Evolutionary conservation across 352 stramenopile genomes (phyloP), one percentile per base, ranked within the genome.

Genomic region (Lagenidium giganteum): DNA sequence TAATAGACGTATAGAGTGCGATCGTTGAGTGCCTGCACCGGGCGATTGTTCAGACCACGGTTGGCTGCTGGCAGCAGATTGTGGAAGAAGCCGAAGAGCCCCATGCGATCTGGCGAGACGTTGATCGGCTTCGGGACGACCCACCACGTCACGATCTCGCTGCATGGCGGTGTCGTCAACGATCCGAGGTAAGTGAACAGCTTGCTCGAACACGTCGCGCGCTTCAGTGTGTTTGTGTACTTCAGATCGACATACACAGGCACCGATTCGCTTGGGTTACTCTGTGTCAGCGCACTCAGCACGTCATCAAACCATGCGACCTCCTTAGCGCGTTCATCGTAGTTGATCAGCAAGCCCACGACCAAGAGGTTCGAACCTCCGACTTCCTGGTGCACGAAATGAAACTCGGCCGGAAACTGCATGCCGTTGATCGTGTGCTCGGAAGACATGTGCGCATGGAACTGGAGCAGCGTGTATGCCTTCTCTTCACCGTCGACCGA

Each of bases 131-230:
- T 76, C 42, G 70, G 70, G 36, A 84, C 57, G 36, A 84, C 59
- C 71, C 63, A 82, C 66, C 68, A 84, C 54, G 71, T 62, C 13
- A 82, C 71, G 35, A 69, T 64, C 55, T 82, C 71, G 27, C 47
- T 70, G 54, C 71, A 84, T 22, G 63, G 63, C 8, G 71, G 71
- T 17, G 71, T 84, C n/a, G 71, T 84, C 17, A 84, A 45, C 20
- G 66, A 80, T 18, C 71, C 71, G n/a, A 47, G 57, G 58, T 84
- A 82, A 57, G 80, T 79, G 58, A 83, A 80, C 17, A 87, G 26
- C 42, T 83, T 64, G 45, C 65, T 83, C 27, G 54, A 65, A 16
- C 45, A 36, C 8, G 83, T 57, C 13, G 78, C 49, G 7, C 41
- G 37, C 28, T 68, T 79, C 20, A 86, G 53, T 44, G 77, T 9